These are phyloP conservation scores for Lachancea sp. DNA, from an alignment of 805 yeast genomes.

Conservation along the genomic window DNA sequence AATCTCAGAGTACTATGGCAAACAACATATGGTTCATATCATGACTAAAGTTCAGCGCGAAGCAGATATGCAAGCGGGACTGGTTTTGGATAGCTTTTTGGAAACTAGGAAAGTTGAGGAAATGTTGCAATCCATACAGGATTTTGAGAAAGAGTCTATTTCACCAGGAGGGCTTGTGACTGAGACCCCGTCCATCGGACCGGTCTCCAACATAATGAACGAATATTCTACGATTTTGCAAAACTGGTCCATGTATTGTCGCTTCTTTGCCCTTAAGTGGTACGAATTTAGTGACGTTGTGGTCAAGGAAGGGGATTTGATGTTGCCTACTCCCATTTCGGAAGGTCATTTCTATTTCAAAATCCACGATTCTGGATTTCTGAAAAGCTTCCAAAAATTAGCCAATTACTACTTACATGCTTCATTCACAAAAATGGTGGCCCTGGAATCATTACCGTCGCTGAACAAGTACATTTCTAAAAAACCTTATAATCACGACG, in stretches of 20 bases:
- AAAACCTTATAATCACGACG: conserved; percentile 19
- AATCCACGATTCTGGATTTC: conserved; percentile 36
- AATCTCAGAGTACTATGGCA: conserved; percentile 68
- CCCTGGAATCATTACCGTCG: conserved; percentile 72
- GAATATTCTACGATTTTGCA: conserved; percentile 75
- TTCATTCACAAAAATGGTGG: conserved; percentile 74
- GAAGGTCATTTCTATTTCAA: conserved; percentile 26
- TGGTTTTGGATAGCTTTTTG: conserved; percentile 78
- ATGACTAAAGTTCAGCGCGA: conserved; percentile 74
- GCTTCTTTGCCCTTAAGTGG: conserved; percentile 68
- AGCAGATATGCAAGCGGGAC: conserved; percentile 87
- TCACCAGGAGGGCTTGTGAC: conserved; percentile 17
- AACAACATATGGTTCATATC: conserved; percentile 53
- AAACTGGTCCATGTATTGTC: conserved; percentile 77
- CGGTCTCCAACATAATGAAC: conserved; percentile 36
- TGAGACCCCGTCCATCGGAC: conserved; percentile 17
- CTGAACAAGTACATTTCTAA: conserved; percentile 32
- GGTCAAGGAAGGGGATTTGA: conserved; percentile 9
- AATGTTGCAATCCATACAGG: conserved; percentile 40
- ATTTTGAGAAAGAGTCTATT: conserved; percentile 10
- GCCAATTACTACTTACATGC: conserved; percentile 63
- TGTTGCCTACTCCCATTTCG: conserved; percentile 23
- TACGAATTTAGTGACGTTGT: conserved; percentile 34
- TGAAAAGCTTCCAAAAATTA: conserved; percentile 57
- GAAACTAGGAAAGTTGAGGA: conserved; percentile 61